Evolutionary conservation across 352 stramenopile species (phyloP).

Genomic region (Phytophthora fragariae): DNA sequence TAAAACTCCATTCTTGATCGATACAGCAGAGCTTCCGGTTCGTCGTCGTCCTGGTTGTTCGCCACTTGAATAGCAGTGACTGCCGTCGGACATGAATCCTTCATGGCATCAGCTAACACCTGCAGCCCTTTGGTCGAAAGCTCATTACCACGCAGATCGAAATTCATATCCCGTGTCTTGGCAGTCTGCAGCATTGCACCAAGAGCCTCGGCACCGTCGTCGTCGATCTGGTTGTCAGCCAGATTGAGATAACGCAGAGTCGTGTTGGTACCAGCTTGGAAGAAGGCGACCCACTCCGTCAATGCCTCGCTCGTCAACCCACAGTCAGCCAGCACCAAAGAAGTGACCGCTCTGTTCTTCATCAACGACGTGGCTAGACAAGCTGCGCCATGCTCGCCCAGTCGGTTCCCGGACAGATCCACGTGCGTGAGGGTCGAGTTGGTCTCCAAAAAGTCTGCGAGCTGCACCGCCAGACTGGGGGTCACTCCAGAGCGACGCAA

Average conservation of each 20-base stretch:
- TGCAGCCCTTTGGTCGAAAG: conserved; percentile 33
- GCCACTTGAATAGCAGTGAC: conserved; percentile 40
- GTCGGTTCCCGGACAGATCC: conserved; percentile 47
- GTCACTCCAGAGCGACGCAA: conserved; percentile 43
- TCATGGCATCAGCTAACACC: conserved; percentile 38
- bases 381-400: conserved; percentile 45
- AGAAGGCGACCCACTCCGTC: conserved; percentile 38
- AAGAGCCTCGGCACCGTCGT: conserved; percentile 37
- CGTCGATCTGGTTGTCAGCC: conserved; percentile 53
- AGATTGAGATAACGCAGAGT: conserved; percentile 44
- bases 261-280: conserved; percentile 29
- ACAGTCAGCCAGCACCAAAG: conserved; percentile 42
- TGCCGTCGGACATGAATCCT: conserved; percentile 21
- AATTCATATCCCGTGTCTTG: conserved; percentile 20
- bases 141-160: conserved; percentile 50
- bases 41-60: conserved; percentile 46
- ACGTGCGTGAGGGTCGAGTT: conserved; percentile 49
- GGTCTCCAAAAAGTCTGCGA: conserved; percentile 57
- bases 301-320: conserved; percentile 42
- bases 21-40: conserved; percentile 31
- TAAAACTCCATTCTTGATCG: conserved; percentile 48
- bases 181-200: conserved; percentile 33
- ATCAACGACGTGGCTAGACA: conserved; percentile 47
- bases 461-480: conserved; percentile 49
- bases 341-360: conserved; percentile 40